A percentile compares a stretch with the other conserved stretches of the same genome.
Evolutionary conservation across 768 basidiomycete genomes (phyloP).

Genomic region (Tulasnella sp.): DNA sequence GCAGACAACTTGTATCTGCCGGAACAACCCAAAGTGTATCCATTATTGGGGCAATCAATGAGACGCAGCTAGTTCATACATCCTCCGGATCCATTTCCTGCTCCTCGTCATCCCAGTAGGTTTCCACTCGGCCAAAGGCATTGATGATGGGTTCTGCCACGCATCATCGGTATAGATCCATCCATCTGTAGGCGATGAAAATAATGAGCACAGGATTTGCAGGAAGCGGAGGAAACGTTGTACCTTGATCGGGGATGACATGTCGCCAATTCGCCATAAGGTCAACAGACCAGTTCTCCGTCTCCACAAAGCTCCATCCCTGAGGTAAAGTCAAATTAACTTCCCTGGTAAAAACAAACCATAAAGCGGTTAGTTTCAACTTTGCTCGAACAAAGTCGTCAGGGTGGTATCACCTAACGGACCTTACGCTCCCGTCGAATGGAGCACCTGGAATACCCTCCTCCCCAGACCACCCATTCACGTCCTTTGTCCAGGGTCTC

Average conservation of each 20-base stretch:
- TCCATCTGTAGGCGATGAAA: conserved; percentile 42
- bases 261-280: conserved; percentile 45
- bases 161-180: conserved; percentile 77
- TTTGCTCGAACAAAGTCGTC: no score
- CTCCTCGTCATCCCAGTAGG: conserved; percentile 46
- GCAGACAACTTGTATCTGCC: not conserved
- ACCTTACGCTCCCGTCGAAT: conserved; percentile 50
- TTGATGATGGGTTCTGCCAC: conserved; percentile 46
- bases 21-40: not conserved
- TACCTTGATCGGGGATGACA: conserved; percentile 32
- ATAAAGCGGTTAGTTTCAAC: no score
- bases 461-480: conserved; percentile 57
- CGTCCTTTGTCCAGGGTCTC: conserved; percentile 55
- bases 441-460: conserved; percentile 21
- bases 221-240: not conserved
- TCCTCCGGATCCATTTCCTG: conserved; percentile 57
- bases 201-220: not conserved
- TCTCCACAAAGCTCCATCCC: conserved; percentile 64
- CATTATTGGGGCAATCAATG: not conserved
- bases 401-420: conserved; percentile 23
- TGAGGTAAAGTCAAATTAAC: conserved; percentile 66
- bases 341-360: conserved; percentile 42
- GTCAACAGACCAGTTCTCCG: conserved; percentile 70
- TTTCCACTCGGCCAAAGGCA: conserved; percentile 35
- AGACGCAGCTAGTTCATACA: conserved; percentile 32